These are phyloP conservation scores for Camelina laxa DNA, from an alignment of 345 rosid genomes.

Conservation along the genomic window DNA sequence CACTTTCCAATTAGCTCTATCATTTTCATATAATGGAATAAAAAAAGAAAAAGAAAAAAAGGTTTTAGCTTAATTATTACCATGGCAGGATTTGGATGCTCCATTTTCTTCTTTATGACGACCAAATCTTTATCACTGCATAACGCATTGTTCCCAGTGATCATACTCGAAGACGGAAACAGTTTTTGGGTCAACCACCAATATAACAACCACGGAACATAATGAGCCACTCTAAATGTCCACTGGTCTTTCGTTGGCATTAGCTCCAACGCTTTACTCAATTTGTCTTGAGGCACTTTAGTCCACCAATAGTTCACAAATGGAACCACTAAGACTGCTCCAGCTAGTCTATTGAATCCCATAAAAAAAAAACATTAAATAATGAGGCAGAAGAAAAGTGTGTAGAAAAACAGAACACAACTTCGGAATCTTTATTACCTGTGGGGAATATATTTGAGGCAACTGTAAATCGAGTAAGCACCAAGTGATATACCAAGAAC, in stretches of 20 bases:
- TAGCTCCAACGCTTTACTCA: constrained; percentile 46
- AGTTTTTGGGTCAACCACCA: constrained; percentile 92
- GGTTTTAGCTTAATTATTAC: constrained; percentile 45
- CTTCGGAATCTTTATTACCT: constrained; percentile 43
- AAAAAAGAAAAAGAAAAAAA: not conserved
- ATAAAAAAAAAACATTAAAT: not conserved
- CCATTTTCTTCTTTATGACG: constrained; percentile 44
- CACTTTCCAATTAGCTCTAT: not conserved
- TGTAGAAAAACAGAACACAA: not conserved
- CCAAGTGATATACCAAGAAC: constrained; percentile 87
- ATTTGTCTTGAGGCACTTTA: constrained; percentile 57
- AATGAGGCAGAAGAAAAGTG: constrained; percentile 1
- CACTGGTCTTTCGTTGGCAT: constrained; percentile 54
- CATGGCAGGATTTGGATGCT: constrained; percentile 53
- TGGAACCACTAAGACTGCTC: constrained; percentile 75
- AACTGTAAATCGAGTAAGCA: constrained; percentile 68
- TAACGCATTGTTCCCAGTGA: constrained; percentile 50
- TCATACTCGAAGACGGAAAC: constrained; percentile 62
- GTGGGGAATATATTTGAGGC: constrained; percentile 79
- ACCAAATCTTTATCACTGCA: constrained; percentile 55
- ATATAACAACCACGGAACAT: constrained; percentile 73
- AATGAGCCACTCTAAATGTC: constrained; percentile 68
- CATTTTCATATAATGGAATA: not conserved
- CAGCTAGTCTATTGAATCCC: constrained; percentile 55
- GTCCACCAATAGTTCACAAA: constrained; percentile 93